phyloP scores from a whole-genome alignment of 768 basidiomycete genomes.

The Kwoniella sp. region DNA sequence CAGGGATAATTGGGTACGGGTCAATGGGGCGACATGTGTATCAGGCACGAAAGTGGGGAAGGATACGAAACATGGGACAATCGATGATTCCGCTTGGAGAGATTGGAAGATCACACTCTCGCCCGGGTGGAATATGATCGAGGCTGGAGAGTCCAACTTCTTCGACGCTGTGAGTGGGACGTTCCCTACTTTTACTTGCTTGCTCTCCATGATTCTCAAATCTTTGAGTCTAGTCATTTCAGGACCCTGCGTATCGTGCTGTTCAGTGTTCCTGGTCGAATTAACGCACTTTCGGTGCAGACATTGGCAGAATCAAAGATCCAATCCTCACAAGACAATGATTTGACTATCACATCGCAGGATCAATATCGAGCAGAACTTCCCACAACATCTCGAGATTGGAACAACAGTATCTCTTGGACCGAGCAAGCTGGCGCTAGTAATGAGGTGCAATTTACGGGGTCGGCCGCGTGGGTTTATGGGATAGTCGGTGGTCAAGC shows the following conservation, averaged over 20 bases:
- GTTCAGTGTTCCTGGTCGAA: background rate
- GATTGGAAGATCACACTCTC: conserved; percentile 30
- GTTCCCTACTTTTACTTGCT: too few species aligned
- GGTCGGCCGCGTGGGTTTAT: conserved; percentile 30
- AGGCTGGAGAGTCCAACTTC: conserved; percentile 36
- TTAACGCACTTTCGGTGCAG: background rate
- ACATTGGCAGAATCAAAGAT: background rate
- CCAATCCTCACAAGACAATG: background rate
- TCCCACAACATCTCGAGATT: conserved; percentile 19
- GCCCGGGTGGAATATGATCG: conserved; percentile 50
- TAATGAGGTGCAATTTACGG: conserved; percentile 33
- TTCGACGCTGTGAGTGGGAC: conserved; percentile 36
- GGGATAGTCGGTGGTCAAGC: conserved; percentile 25
- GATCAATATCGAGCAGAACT: conserved; percentile 26
- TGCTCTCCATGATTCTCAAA: too few species aligned
- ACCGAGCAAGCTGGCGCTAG: conserved; percentile 35
- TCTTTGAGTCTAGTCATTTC: background rate
- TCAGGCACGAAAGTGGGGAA: conserved; percentile 23
- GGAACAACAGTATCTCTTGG: conserved; percentile 38
- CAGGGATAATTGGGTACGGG: conserved; percentile 15
- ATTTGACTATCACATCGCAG: conserved; percentile 14
- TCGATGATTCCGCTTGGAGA: conserved; percentile 50
- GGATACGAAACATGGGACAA: conserved; percentile 28
- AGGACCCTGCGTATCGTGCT: background rate
- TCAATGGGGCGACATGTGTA: conserved; percentile 28